Conservation (phyloP, 73 alveolate genomes). For the Paramecium tetraurelia region DNA sequence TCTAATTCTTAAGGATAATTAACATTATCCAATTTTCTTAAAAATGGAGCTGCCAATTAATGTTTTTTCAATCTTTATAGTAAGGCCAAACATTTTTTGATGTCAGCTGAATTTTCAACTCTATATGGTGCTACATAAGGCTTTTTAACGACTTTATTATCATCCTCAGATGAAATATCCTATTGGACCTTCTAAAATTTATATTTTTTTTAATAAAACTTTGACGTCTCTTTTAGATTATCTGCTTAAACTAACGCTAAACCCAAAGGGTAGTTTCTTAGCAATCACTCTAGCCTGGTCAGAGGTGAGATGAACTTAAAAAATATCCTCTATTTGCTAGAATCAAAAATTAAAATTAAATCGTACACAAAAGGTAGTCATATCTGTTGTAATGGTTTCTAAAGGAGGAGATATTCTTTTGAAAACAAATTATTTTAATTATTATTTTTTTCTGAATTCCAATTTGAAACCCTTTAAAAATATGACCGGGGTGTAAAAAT, state of each 20-base stretch:
- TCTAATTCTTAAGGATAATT: slow-evolving; percentile 26
- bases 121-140: not conserved
- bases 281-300: slow-evolving; percentile 44
- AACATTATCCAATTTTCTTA: slow-evolving; percentile 31
- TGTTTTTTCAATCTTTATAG: not conserved
- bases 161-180: slow-evolving; percentile 35
- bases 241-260: not conserved
- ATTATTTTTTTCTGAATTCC: not conserved
- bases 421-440: slow-evolving; percentile 8
- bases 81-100: not conserved
- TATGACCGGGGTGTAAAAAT: not conserved
- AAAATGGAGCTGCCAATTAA: slow-evolving; percentile 21
- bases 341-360: not conserved
- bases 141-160: not conserved
- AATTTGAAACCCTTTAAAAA: not conserved
- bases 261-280: slow-evolving; percentile 5
- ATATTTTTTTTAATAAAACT: not conserved
- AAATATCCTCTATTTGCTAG: slow-evolving; percentile 6
- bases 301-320: not conserved
- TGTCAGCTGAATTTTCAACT: not conserved
- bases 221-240: slow-evolving; percentile 14
- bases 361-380: slow-evolving; percentile 39
- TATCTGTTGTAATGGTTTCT: not conserved
- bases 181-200: not conserved
- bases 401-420: not conserved